Conservation (phyloP, 2,329 filamentous ascomycete species). For the Paraconiothyrium brasiliense region DNA sequence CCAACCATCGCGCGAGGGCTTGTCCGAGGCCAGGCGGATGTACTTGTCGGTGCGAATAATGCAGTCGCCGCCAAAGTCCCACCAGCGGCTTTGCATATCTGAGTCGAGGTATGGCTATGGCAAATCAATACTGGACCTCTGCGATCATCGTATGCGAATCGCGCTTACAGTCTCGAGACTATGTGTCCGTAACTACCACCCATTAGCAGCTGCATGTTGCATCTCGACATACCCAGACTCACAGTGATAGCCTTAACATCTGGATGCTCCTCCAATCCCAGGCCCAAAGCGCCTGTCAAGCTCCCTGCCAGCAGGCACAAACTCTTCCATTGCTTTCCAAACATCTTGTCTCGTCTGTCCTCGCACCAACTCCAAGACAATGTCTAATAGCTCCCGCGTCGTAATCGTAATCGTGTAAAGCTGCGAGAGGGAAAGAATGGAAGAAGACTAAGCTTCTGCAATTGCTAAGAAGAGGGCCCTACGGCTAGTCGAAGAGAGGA, state of each 20-base stretch:
- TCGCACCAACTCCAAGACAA: constrained; percentile 18
- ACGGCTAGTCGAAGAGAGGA: constrained; percentile 37
- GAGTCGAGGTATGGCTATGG: constrained; percentile 91
- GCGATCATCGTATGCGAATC: constrained; percentile 2
- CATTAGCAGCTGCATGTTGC: constrained; percentile 32
- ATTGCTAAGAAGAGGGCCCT: constrained; percentile 27
- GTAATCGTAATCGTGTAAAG: not conserved
- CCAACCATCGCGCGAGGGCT: constrained; percentile 90
- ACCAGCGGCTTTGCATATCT: constrained; percentile 98
- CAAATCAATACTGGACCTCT: constrained; percentile 22
- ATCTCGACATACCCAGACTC: constrained; percentile 45
- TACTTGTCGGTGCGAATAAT: constrained; percentile 82
- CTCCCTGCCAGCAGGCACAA: constrained; percentile 51
- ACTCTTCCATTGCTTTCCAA: constrained; percentile 46
- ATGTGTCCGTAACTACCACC: constrained; percentile 80
- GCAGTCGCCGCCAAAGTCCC: constrained; percentile 96
- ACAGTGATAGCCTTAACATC: constrained; percentile 73
- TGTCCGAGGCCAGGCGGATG: constrained; percentile 90
- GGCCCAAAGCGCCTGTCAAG: constrained; percentile 38
- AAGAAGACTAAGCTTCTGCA: constrained; percentile 37
- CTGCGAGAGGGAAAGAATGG: constrained; percentile 35
- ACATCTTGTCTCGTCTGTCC: constrained; percentile 40
- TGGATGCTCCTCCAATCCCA: constrained; percentile 48
- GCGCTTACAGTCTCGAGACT: constrained; percentile 77
- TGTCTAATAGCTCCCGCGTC: constrained; percentile 7